phyloP scores from a whole-genome alignment of 306 rosid genomes.

The Cucurbita moschata region DNA sequence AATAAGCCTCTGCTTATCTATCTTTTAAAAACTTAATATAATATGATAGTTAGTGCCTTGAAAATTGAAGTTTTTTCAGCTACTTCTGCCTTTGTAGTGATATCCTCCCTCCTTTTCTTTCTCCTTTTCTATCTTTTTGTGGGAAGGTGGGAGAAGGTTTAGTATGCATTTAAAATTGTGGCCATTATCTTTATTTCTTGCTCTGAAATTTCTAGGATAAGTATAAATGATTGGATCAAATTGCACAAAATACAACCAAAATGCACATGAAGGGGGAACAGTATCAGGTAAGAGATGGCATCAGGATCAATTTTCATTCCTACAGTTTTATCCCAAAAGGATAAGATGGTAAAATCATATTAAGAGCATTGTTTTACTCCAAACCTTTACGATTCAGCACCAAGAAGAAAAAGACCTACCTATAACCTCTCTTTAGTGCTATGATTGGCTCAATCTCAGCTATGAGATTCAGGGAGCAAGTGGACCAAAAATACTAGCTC shows the following conservation, averaged over 20 bases:
- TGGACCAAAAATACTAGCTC: background rate
- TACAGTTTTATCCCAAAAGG: slow-evolving; percentile 4
- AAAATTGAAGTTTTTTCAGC: background rate
- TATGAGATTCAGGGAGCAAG: background rate
- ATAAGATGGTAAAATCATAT: background rate
- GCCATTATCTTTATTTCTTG: slow-evolving; percentile 3
- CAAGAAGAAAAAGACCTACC: background rate
- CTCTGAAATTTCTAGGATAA: slow-evolving; percentile 1
- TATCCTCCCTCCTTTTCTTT: background rate
- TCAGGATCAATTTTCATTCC: background rate
- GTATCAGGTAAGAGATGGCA: background rate
- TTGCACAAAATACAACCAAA: slow-evolving; percentile 3
- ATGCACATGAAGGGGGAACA: background rate
- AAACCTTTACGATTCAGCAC: background rate
- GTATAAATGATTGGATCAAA: background rate
- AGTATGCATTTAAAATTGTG: slow-evolving; percentile 6
- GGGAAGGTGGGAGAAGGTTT: slow-evolving; percentile 8
- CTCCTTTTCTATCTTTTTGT: background rate
- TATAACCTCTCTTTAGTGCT: background rate
- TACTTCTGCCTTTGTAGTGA: slow-evolving; percentile 8
- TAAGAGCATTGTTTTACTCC: background rate
- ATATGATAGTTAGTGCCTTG: slow-evolving; percentile 4
- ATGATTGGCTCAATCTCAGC: background rate
- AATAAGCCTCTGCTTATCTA: background rate
- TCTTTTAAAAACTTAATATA: background rate